Evolutionary conservation across 257 asterid genomes (phyloP), one percentile per base, ranked within the genome.

Genomic region (Nicotiana tomentosiformis): DNA sequence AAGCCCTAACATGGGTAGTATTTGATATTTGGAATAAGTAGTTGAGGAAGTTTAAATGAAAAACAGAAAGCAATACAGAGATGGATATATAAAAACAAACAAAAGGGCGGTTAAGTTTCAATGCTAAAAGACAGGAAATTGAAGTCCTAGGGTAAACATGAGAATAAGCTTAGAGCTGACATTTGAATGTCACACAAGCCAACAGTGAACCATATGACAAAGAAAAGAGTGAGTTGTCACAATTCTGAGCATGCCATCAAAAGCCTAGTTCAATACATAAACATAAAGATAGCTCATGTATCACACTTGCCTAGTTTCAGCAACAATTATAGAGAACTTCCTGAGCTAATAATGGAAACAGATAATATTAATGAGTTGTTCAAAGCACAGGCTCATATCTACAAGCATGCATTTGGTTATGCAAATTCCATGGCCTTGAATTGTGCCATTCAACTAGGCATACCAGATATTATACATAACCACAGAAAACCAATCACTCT

Each of bases 401-500:
- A 62, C 66, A 72, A 57, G 43, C 86, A 83, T 62, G 70, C 49
- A 23, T 65, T 65, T 33, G 70, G 32, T 62, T 83, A 68, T 83
- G 65, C 77, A 35, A 84, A 84, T 72, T 81, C 89, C 35, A 81
- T 84, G 84, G 57, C 82, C 8, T 81, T 86, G 12, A 49, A 81
- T 23, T 76, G 82, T 66, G 84, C 82, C 23, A 23, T 86, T 69
- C 81, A 86, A n/a, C 60, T 85, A 66, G 83, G 81, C 46, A 32
- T 82, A 39, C 81, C 83, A 29, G 78, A 85, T 78, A 76, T 74
- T 5, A 66, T 83, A 14, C 83, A 83, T 64, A 66, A 66, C 15
- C 81, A 86, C 16, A 79, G 80, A 72, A 83, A 83, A 46, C 83
- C 88, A 39, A 83, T 83, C 82, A 80, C 81, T 10, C 83, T 86